Evolutionary conservation across 139 green algal species (phyloP).

Genomic region (Ettlia oleoabundans): DNA sequence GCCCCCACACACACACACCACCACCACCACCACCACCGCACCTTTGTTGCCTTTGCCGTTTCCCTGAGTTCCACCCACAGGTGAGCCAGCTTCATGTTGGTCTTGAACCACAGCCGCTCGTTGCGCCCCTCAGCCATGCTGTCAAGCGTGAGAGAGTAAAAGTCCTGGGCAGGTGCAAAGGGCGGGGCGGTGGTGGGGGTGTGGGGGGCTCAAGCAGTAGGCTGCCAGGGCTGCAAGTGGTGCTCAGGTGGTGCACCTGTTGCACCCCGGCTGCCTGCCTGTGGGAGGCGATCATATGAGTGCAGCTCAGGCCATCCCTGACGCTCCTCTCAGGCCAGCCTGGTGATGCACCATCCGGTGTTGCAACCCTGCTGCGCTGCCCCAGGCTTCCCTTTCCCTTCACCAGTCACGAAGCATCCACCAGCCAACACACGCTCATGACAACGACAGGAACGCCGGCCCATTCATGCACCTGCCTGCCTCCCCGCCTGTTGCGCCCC

Average conservation of each 20-base stretch:
- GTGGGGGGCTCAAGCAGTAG: neutral
- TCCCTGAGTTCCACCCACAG: constrained; percentile 77
- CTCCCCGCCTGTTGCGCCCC: neutral
- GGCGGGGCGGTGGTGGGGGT: neutral
- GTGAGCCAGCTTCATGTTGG: constrained; percentile 94
- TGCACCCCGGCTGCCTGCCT: too few relatives aligned
- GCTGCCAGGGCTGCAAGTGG: neutral
- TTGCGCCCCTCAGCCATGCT: constrained; percentile 91
- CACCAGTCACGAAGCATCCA: too few relatives aligned
- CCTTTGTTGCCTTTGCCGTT: neutral
- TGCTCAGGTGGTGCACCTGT: too few relatives aligned
- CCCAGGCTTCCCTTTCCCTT: too few relatives aligned
- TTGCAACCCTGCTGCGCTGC: too few relatives aligned
- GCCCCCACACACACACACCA: too few relatives aligned
- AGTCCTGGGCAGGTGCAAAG: constrained; percentile 91
- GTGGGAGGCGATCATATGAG: too few relatives aligned
- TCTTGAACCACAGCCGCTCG: constrained; percentile 99
- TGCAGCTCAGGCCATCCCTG: too few relatives aligned
- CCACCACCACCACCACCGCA: neutral
- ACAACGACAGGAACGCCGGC: neutral
- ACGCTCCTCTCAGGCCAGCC: too few relatives aligned
- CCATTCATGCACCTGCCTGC: neutral
- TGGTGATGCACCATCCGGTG: too few relatives aligned
- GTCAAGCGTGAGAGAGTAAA: constrained; percentile 94
- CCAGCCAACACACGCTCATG: too few relatives aligned